Conservation (phyloP, 2,329 filamentous ascomycete genomes). For the Phoma sp. region DNA sequence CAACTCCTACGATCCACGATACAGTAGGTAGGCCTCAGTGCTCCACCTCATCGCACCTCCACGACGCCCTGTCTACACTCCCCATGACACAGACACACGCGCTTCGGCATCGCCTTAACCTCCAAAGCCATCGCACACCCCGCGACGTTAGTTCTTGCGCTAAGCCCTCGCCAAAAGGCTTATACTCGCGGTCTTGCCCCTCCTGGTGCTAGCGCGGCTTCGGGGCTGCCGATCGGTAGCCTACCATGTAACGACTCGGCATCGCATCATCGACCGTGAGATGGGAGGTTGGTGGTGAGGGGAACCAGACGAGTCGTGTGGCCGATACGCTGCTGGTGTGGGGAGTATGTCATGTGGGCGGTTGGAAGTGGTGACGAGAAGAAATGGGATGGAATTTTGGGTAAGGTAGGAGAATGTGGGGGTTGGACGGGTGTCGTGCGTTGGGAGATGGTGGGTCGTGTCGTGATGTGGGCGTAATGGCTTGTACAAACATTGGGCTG, state of each 20-base stretch:
- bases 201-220: background rate
- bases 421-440: background rate
- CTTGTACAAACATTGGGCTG: too few species aligned
- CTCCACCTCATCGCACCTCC: background rate
- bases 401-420: background rate
- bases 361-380: background rate
- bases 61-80: background rate
- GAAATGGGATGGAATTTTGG: background rate
- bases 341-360: background rate
- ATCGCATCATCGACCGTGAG: slow-evolving; percentile 1
- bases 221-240: slow-evolving; percentile 18
- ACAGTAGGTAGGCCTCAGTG: background rate
- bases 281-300: background rate
- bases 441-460: background rate
- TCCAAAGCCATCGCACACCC: slow-evolving; percentile 18
- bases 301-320: background rate
- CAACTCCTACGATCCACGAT: background rate
- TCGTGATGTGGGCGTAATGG: background rate
- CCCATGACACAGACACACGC: background rate
- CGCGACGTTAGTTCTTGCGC: slow-evolving; percentile 1
- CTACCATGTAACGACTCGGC: slow-evolving; percentile 6
- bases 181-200: background rate
- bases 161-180: slow-evolving; percentile 11
- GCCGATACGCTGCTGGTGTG: background rate
- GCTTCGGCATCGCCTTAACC: slow-evolving; percentile 14